These are phyloP conservation scores for Taxillus chinensis DNA, from an alignment of 164 flowering plant genomes.

Conservation along the genomic window DNA sequence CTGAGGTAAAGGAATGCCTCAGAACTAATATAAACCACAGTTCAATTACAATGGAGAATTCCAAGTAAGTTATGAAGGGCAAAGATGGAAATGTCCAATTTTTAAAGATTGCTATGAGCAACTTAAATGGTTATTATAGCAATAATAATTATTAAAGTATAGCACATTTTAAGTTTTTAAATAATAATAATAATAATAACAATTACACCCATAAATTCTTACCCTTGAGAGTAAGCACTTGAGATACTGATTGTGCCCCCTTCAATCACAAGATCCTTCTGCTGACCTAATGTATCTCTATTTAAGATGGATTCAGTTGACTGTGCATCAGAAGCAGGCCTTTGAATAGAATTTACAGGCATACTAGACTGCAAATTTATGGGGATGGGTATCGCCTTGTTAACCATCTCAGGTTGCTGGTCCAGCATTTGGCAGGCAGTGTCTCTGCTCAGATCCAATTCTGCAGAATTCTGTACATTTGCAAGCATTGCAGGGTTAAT, in stretches of 20 bases:
- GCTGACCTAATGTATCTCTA: conserved; percentile 30
- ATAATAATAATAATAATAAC: neutral
- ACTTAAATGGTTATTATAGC: too few species aligned
- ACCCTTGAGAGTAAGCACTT: conserved; percentile 81
- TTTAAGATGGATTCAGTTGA: conserved; percentile 27
- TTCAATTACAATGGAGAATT: too few species aligned
- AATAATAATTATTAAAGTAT: too few species aligned
- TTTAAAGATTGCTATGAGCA: too few species aligned
- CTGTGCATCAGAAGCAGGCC: conserved; percentile 31
- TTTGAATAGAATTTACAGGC: conserved; percentile 31
- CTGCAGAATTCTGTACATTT: conserved; percentile 34
- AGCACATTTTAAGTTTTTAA: too few species aligned
- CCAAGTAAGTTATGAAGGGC: too few species aligned
- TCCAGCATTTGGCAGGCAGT: conserved; percentile 32
- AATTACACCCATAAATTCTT: conserved; percentile 12
- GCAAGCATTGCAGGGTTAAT: conserved; percentile 37
- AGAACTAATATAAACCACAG: too few species aligned
- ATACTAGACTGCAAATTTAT: conserved; percentile 24
- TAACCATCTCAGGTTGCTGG: conserved; percentile 32
- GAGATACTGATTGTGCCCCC: conserved; percentile 86
- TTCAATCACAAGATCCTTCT: conserved; percentile 60
- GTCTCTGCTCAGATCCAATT: conserved; percentile 35
- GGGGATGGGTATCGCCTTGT: conserved; percentile 31
- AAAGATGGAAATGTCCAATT: too few species aligned
- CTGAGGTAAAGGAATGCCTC: too few species aligned